Base-by-base conservation (phyloP, 2,329 filamentous ascomycete genomes). In the Fusarium transvaalense region DNA sequence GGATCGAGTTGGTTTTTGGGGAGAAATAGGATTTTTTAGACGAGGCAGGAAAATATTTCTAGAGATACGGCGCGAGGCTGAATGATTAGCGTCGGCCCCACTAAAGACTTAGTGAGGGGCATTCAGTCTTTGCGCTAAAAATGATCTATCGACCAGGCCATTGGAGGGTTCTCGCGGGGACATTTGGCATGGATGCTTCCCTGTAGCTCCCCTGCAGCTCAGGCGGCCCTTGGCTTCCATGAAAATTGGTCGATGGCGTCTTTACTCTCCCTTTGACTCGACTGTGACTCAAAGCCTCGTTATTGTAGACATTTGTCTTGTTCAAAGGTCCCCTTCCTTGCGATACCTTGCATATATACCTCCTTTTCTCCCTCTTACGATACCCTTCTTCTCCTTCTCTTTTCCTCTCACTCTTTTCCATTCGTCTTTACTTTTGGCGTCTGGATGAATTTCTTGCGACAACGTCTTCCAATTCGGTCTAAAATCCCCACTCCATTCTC, bases 381-480 rank as follows among this genome's bases (percentile, higher is more conserved):
- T 66, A 54, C 57, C 60, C 64, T 55, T 51, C 43, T 55, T 56
- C 62, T 27, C 45, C 12, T 29, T 60, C 58, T 56, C 61, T 57
- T 61, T 66, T 39, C 47, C 56, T 61, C 47, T 56, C 29, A 21
- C 27, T 41, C 19, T 39, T 59, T 66, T 47, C 48, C 62, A 59
- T 27, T 50, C 56, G 56, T 61, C 50, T 29, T 50, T 42, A 17
- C 35, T 43, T 64, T 64, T 60, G 47, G 56, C 60, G 72, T 71
- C 71, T 80, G 77, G 66, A 80, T 80, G 78, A 76, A 78, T 77
- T 72, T 76, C 69, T 68, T 77, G 64, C 77, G 79, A 73, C 57
- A 75, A 60, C 76, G 64, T 72, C 62, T 71, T 66, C 72, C 56
- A 38, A 53, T 71, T 65, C 54, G 61, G 54, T 66, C 65, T 50